phyloP scores from a whole-genome alignment of 208 protist genomes.

The Acanthamoeba culbertsoni region DNA sequence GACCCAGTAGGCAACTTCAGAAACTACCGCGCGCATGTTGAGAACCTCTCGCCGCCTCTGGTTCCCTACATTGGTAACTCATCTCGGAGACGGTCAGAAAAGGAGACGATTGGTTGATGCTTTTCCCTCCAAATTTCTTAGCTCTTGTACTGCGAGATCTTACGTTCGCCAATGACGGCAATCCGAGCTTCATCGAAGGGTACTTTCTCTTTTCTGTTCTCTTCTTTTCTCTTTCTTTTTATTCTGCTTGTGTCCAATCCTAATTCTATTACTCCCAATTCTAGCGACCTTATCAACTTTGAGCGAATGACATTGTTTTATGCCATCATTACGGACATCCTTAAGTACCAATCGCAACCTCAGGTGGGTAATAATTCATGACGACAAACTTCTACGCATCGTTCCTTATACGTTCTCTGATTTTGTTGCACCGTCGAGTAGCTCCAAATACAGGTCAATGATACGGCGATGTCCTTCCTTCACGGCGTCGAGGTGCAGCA shows the following conservation, averaged over 20 bases:
- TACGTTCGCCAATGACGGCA: slow-evolving; percentile 40
- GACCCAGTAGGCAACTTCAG: slow-evolving; percentile 39
- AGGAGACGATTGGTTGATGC: neutral
- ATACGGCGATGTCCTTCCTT: neutral
- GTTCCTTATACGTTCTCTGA: no score
- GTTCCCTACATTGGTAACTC: slow-evolving; percentile 19
- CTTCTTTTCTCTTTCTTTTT: neutral
- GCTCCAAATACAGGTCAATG: neutral
- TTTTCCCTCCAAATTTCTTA: neutral
- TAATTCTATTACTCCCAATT: neutral
- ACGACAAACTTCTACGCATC: no score
- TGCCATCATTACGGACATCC: neutral
- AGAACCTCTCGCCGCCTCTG: neutral
- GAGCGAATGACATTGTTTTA: slow-evolving; percentile 29
- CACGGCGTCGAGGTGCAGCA: neutral
- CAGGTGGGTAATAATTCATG: no score
- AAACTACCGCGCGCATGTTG: neutral
- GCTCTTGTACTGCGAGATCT: neutral
- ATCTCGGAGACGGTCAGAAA: no score
- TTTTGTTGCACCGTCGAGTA: neutral
- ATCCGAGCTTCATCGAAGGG: slow-evolving; percentile 34
- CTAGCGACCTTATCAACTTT: slow-evolving; percentile 41
- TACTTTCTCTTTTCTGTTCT: neutral
- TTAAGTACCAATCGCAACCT: neutral
- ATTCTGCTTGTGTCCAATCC: neutral